Conservation (phyloP, 164 flowering plant genomes). For the Protea cynaroides region DNA sequence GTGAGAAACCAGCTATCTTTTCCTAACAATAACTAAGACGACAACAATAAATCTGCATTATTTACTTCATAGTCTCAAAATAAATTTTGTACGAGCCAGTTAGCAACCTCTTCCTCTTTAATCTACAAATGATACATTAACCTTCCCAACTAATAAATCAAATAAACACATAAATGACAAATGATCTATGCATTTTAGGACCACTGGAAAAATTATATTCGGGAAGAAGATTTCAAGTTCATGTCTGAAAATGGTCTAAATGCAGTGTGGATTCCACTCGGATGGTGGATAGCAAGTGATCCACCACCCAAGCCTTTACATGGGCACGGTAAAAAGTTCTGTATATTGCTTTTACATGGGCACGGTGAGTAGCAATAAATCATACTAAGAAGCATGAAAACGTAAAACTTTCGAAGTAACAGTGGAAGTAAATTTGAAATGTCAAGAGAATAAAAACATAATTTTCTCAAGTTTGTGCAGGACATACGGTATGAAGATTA, state of each 20-base stretch:
- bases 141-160: background rate
- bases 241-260: constrained; percentile 38
- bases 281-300: constrained; percentile 61
- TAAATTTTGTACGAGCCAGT: too few relatives aligned
- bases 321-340: constrained; percentile 55
- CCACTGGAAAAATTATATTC: constrained; percentile 44
- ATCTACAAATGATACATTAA: background rate
- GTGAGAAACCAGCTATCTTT: constrained; percentile 18
- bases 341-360: constrained; percentile 56
- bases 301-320: constrained; percentile 51
- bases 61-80: too few relatives aligned
- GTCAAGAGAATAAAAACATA: too few relatives aligned
- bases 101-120: too few relatives aligned
- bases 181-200: constrained; percentile 22
- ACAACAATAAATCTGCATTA: too few relatives aligned
- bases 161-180: background rate
- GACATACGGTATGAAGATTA: constrained; percentile 31
- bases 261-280: constrained; percentile 56
- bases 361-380: constrained; percentile 28
- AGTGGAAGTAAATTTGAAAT: too few relatives aligned
- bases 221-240: constrained; percentile 46
- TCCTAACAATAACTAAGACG: too few relatives aligned
- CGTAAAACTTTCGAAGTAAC: background rate
- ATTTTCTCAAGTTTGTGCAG: constrained; percentile 12
- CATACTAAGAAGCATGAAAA: background rate